Evolutionary conservation across 1,284 basidiomycete genomes (phyloP).

Genomic region (Ustilago shanxiensis): DNA sequence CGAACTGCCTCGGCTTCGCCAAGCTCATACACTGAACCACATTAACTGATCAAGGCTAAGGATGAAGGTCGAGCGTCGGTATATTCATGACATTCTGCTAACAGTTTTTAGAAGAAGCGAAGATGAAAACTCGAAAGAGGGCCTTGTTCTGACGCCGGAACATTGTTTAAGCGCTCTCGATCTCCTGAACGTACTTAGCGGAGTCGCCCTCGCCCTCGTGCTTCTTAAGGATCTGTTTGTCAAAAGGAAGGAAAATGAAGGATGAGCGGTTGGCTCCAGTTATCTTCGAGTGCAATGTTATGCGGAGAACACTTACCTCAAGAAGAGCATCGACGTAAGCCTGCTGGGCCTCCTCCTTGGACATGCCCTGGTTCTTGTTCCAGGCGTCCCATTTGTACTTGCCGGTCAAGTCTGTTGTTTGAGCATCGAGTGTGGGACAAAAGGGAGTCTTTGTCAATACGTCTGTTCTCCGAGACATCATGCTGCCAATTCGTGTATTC

Average conservation of each 20-base stretch:
- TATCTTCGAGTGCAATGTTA: not conserved
- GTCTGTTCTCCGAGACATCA: too few species aligned
- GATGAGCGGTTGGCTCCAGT: not conserved
- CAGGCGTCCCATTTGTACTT: constrained; percentile 70
- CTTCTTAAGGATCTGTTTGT: constrained; percentile 58
- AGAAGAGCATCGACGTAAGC: constrained; percentile 63
- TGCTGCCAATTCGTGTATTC: not conserved
- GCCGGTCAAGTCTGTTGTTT: constrained; percentile 57
- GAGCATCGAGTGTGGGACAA: not conserved
- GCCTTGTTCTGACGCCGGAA: not conserved
- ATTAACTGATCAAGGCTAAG: not conserved
- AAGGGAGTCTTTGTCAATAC: too few species aligned
- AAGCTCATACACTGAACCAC: too few species aligned
- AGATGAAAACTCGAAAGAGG: not conserved
- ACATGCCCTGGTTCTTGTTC: constrained; percentile 64
- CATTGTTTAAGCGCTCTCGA: constrained; percentile 53
- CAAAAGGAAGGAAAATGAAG: not conserved
- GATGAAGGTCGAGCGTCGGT: not conserved
- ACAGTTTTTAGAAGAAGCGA: not conserved
- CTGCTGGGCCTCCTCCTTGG: constrained; percentile 62
- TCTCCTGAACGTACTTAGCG: constrained; percentile 55
- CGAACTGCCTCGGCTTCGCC: not conserved
- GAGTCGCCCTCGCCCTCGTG: constrained; percentile 60
- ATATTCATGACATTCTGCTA: not conserved
- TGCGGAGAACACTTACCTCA: constrained; percentile 34